Percentiles rank a stretch among this genome's conserved stretches.
Conservation (phyloP, 257 asterid genomes). For the Euphrasia confusa region DNA sequence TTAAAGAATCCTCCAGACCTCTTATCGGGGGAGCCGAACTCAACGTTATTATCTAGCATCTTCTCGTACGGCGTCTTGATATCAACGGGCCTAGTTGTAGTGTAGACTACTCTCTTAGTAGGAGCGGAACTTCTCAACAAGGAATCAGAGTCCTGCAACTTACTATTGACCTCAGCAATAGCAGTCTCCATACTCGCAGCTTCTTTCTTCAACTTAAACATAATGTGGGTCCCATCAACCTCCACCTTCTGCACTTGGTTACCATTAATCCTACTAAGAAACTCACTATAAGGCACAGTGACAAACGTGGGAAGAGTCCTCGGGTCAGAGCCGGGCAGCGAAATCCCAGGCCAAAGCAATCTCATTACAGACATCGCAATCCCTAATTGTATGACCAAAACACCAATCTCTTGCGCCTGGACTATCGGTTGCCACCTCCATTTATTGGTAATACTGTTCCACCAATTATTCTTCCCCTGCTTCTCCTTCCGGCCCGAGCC, state of each 20-base stretch:
- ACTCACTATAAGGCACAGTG: constrained; percentile 88
- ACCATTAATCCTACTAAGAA: constrained; percentile 65
- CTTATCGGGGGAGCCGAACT: constrained; percentile 97
- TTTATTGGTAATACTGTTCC: constrained; percentile 42
- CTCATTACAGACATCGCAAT: constrained; percentile 91
- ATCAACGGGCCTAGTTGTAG: constrained; percentile 83
- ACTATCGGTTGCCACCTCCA: constrained; percentile 92
- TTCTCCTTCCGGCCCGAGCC: constrained; percentile 62
- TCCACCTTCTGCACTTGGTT: constrained; percentile 90
- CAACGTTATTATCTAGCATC: constrained; percentile 92
- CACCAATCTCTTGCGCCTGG: constrained; percentile 87
- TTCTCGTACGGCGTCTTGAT: constrained; percentile 90
- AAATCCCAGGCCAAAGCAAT: constrained; percentile 81
- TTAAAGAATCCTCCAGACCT: constrained; percentile 94
- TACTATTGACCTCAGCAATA: constrained; percentile 40
- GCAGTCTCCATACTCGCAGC: constrained; percentile 42
- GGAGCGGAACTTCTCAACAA: constrained; percentile 59
- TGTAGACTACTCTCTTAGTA: constrained; percentile 70
- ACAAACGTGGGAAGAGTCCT: constrained; percentile 54
- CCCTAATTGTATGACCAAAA: constrained; percentile 79
- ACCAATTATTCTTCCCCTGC: constrained; percentile 74
- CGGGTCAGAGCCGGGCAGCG: constrained; percentile 88
- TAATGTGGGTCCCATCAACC: constrained; percentile 93
- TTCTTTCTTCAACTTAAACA: constrained; percentile 82
- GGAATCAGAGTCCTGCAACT: constrained; percentile 73